Evolutionary conservation across 1,284 basidiomycete species (phyloP), one percentile per base, ranked within the genome.

Genomic region (Phellopilus nigrolimitatus): DNA sequence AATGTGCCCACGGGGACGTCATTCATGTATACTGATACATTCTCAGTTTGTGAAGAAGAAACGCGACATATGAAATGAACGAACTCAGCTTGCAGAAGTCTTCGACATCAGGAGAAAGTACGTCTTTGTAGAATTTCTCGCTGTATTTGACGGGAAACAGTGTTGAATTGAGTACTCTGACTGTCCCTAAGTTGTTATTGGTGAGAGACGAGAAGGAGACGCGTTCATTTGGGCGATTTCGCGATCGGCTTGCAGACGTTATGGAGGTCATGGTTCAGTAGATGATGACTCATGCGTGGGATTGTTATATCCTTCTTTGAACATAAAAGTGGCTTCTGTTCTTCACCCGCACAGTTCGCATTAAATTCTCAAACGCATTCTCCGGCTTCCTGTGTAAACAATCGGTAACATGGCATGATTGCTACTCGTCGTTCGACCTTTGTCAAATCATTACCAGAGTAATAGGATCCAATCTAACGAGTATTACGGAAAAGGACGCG

Each of bases 1-100:
- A 90, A 78, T 3, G 82, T 88, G 56, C 88, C 88, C 56, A 91
- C 81, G 47, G 88, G 88, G 53, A 91, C 74, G 68, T 91, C 88
- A 69, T 90, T 91, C 67, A 84, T 89, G 67, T 91, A 91, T 40
- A 89, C 88, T 91, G 60, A 15, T 19, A 27, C 28, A 33, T 10
- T n/a, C 25, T 28, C 19, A 21, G 21, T 34, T 17, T 6, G 25
- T 13, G 49, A 6, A 15, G 38, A 17, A 40, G 50, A 40, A 52
- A 24, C 27, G 42, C 25, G 33, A 47, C 13, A 40, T 21, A 44
- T 9, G 34, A 17, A 34, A 22, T 22, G 27, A 46, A 69, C 72
- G 66, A 68, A 75, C 88, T 75, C 59, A 91, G 82, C 68, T 88
- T 83, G 69, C 88, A 91, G 65, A 87, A 90, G 31, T 82, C 78